Evolutionary conservation across 345 rosid genomes (phyloP).

Genomic region (Psidium guajava): DNA sequence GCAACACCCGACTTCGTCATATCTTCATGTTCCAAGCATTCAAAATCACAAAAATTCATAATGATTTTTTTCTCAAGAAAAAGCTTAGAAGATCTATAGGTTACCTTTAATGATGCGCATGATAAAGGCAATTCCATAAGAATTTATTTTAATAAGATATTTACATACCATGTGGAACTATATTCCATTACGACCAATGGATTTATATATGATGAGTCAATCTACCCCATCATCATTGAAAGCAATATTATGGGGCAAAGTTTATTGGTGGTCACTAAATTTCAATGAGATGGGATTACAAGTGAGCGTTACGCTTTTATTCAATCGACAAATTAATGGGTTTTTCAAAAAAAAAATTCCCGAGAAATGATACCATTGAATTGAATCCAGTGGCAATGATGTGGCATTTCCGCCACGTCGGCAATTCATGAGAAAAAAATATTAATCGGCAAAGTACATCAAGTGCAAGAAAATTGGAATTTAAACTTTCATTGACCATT

Average conservation of each 20-base stretch:
- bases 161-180: neutral
- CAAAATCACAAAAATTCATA: neutral
- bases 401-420: neutral
- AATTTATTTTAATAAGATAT: too few relatives aligned
- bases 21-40: neutral
- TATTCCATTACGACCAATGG: neutral
- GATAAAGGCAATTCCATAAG: rapidly evolving
- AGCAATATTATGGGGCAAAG: neutral
- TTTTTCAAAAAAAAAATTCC: neutral
- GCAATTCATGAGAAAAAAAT: neutral
- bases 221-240: neutral
- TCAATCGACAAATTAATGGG: neutral
- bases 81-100: rapidly evolving
- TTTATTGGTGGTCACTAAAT: neutral
- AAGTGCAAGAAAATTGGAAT: neutral
- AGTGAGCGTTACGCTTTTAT: neutral
- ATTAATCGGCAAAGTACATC: neutral
- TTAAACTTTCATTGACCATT: neutral
- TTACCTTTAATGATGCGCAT: neutral
- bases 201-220: neutral
- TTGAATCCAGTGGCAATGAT: neutral
- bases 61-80: neutral
- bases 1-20: neutral
- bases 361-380: neutral
- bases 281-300: neutral